Evolutionary conservation across 352 stramenopile genomes (phyloP).

Genomic region (Halophytophthora batemanensis): DNA sequence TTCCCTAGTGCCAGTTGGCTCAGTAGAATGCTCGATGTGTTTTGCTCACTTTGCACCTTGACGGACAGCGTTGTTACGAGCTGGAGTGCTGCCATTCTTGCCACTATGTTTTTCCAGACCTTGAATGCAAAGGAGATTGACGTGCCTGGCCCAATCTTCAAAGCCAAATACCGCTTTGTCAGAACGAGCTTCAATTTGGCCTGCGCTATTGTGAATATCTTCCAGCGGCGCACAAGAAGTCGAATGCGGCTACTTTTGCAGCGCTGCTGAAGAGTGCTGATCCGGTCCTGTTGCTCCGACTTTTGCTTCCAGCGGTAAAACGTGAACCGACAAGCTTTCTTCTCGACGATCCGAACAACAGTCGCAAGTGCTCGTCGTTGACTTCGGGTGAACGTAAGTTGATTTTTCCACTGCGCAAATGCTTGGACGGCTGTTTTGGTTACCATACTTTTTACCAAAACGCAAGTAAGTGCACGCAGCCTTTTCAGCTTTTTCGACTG

Average conservation of each 20-base stretch:
- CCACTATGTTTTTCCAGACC: constrained; percentile 17
- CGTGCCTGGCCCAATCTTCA: constrained; percentile 1
- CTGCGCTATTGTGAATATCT: constrained; percentile 9
- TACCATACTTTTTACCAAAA: constrained; percentile 16
- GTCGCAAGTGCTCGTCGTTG: constrained; percentile 7
- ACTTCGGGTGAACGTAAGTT: background rate
- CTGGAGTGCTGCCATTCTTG: constrained; percentile 10
- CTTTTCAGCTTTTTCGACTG: constrained; percentile 4
- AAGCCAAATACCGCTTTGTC: constrained; percentile 18
- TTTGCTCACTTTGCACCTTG: constrained; percentile 16
- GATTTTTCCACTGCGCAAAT: constrained; percentile 28
- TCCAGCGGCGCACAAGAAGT: constrained; percentile 14
- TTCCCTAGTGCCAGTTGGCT: constrained; percentile 26
- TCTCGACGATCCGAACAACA: constrained; percentile 14
- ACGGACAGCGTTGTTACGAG: constrained; percentile 9
- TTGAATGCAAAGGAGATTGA: constrained; percentile 18
- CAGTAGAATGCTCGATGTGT: constrained; percentile 9
- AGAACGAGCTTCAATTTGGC: constrained; percentile 19
- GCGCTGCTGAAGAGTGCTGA: constrained; percentile 12
- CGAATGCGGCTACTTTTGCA: constrained; percentile 5
- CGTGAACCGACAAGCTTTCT: constrained; percentile 9
- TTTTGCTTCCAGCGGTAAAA: constrained; percentile 34
- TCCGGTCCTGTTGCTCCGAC: constrained; percentile 6
- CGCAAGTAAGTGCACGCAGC: constrained; percentile 7
- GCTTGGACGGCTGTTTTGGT: constrained; percentile 11